Evolutionary conservation across 2,329 filamentous ascomycete genomes (phyloP), one percentile per base, ranked within the genome.

Genomic region (Aspergillus viridinutans): DNA sequence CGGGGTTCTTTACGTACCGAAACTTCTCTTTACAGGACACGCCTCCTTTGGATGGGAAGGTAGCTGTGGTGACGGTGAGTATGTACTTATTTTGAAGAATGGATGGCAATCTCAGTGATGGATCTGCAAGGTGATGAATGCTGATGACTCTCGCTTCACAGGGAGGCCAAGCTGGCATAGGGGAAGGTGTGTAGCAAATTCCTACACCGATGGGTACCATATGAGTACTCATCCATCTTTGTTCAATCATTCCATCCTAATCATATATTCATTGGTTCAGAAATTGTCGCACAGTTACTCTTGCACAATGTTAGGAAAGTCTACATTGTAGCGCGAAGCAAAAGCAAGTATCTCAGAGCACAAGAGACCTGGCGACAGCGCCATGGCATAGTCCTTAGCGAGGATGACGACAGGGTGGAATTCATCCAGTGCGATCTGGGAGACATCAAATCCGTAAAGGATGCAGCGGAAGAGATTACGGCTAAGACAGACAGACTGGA

Each of bases 401-500:
- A 70, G 12, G 51, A 61, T 17, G 57, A 65, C 25, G 45, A 28
- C 28, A 60, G 63, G 50, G 57, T 65, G 9, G 50, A 59, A 17
- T 72, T 71, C 48, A 51, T 72, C n/a, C 52, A 59, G 52, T 72
- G 69, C 52, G 69, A 74, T 59, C 60, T 73, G 23, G 61, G 54
- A 29, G 66, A 71, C 61, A 64, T 73, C 50, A 32, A 49, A 21
- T 55, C 58, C 29, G 66, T 67, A 17, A 59, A 61, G 47, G 54
- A 58, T 1, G 65, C 63, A 7, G 66, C 65, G 8, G 51, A 64
- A 20, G 17, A 60, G 17, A 61, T 72, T 14, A 61, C 59, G 50
- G 50, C 52, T 28, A 52, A 59, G 35, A 64, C 66, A 10, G 57
- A 67, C 25, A 62, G 65, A 10, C 55, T 72, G 25, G 68, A 74